phyloP scores from a whole-genome alignment of 441 rosid species.

The Melastoma candidum region DNA sequence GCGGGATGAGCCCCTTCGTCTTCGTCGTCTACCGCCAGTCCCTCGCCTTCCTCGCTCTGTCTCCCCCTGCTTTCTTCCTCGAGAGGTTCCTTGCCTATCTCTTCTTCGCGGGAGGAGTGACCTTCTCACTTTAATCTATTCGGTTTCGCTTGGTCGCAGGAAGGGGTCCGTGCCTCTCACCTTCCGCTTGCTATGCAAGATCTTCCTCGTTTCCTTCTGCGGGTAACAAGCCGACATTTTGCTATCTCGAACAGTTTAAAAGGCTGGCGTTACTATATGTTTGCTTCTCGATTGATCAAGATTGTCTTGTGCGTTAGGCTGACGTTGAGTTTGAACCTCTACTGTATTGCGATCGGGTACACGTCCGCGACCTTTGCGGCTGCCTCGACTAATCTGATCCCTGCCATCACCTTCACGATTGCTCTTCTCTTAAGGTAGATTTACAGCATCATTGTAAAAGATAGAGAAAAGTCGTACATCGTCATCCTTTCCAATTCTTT shows the following conservation, averaged over 20 bases:
- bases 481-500: no score
- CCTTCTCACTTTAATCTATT: background rate
- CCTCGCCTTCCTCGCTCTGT: constrained; percentile 42
- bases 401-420: constrained; percentile 58
- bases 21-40: constrained; percentile 76
- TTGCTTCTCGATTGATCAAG: background rate
- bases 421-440: constrained; percentile 50
- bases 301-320: constrained; percentile 30
- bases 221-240: constrained; percentile 32
- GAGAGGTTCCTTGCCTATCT: constrained; percentile 39
- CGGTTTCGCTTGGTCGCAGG: constrained; percentile 24
- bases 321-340: constrained; percentile 58
- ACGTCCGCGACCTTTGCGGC: constrained; percentile 85
- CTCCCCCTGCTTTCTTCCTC: constrained; percentile 60
- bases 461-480: no score
- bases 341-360: constrained; percentile 46
- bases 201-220: constrained; percentile 47
- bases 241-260: background rate
- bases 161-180: constrained; percentile 45
- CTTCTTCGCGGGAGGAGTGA: background rate
- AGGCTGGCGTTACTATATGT: background rate
- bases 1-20: constrained; percentile 66
- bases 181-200: constrained; percentile 35
- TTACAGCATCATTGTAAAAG: no score
- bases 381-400: constrained; percentile 66